Evolutionary conservation across 73 alveolate genomes (phyloP).

Genomic region (Paramecium sexaurelia): DNA sequence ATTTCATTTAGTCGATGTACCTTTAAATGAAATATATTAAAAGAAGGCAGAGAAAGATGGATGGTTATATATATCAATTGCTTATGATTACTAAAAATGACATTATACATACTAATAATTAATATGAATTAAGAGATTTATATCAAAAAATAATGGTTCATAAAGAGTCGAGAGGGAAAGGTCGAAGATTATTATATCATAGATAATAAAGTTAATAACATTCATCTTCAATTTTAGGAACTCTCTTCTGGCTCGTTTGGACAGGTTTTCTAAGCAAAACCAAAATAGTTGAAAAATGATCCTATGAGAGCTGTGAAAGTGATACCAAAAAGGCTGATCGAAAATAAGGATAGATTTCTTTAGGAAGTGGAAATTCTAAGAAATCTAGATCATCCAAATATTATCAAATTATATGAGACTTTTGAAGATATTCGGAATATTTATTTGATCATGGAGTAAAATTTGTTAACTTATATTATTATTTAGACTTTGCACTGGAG

Average conservation of each 20-base stretch:
- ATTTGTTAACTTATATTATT: not conserved
- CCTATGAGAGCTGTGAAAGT: conserved; percentile 48
- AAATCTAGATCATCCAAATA: conserved; percentile 86
- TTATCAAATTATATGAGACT: conserved; percentile 76
- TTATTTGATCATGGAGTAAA: conserved; percentile 77
- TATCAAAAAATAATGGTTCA: conserved; percentile 64
- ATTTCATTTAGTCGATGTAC: not conserved
- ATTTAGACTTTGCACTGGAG: conserved; percentile 74
- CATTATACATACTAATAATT: not conserved
- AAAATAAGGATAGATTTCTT: conserved; percentile 64
- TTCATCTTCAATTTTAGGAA: not conserved
- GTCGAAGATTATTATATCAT: conserved; percentile 43
- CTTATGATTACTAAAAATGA: conserved; percentile 8
- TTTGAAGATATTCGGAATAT: conserved; percentile 69
- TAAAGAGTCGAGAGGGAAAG: conserved; percentile 56
- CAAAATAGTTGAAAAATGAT: not conserved
- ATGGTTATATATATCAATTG: not conserved
- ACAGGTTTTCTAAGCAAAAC: not conserved
- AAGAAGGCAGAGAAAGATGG: conserved; percentile 35
- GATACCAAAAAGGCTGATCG: not conserved
- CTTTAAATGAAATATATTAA: not conserved
- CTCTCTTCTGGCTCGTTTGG: conserved; percentile 61
- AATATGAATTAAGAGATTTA: conserved; percentile 10
- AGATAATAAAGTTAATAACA: not conserved
- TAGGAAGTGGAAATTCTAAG: conserved; percentile 80